Base-by-base conservation (phyloP, 805 yeast species). In the Ogataea minuta region DNA sequence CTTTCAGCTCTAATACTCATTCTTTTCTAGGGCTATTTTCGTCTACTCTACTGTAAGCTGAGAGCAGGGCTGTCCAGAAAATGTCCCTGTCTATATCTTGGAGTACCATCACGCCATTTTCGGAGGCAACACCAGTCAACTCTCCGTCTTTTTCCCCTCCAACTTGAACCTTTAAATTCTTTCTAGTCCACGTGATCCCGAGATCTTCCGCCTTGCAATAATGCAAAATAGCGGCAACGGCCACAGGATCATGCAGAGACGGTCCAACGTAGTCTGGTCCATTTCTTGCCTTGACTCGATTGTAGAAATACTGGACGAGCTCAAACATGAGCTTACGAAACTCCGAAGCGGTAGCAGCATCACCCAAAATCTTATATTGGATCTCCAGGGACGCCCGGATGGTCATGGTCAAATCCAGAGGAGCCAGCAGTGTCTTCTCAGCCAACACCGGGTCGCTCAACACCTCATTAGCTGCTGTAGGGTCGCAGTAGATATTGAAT, bases 231-330 rank as follows among this genome's bases (percentile, higher is more conserved):
- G 77, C 78, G 36, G 74, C 75, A 9, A 84, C 65, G 1, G 95
- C 84, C 36, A 84, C 64, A 1, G 93, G 91, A 58, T 86, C 95
- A 60, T 87, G 95, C 1, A 85, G 70, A 1, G 89, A 87, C 4
- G 93, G 89, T 0, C 93, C 91, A 4, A 56, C 44, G 32, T 50
- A 57, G 20, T 17, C 46, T 44, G 57, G 75, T 66, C 71, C 71
- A 45, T 68, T 71, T 28, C 59, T 52, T 17, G 64, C 62, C 27
- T 64, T 63, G 53, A 73, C 71, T 8, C 76, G 49, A 16, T 64
- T 62, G 9, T 74, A 70, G 54, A 77, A 79, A 44, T 67, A 76
- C 9, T 67, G 62, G 50, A 79, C 66, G 35, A 81, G 60, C 41
- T 79, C 82, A 50, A 64, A 71, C 54, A 76, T 68, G 65, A 79